Conservation (phyloP, 148 eudicot genomes). For the Diospyros lotus region DNA sequence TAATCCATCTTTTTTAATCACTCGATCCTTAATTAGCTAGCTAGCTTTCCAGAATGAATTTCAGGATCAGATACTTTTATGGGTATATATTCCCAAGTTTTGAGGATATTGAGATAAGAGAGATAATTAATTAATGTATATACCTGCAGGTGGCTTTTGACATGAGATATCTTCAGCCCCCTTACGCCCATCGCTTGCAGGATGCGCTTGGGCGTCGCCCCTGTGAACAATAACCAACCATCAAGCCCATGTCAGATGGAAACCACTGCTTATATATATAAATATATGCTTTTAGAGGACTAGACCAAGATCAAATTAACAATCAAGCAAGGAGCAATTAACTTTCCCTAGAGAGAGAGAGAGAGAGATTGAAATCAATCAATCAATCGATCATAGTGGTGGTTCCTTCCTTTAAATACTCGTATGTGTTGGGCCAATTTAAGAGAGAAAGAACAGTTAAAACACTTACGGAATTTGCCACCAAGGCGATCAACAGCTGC, state of each 20-base stretch:
- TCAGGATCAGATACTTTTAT: too few species aligned
- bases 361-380: not conserved
- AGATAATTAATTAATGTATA: too few species aligned
- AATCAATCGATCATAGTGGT: not conserved
- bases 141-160: slow-evolving; percentile 28
- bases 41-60: too few species aligned
- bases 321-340: not conserved
- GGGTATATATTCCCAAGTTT: too few species aligned
- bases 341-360: not conserved
- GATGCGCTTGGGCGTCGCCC: slow-evolving; percentile 22
- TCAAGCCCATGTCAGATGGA: too few species aligned
- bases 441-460: too few species aligned
- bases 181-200: slow-evolving; percentile 16
- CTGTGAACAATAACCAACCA: slow-evolving; percentile 1
- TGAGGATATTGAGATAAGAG: too few species aligned
- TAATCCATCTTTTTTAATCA: too few species aligned
- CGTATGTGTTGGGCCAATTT: too few species aligned
- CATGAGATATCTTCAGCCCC: slow-evolving; percentile 23
- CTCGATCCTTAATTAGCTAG: too few species aligned
- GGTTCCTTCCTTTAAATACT: not conserved
- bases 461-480: slow-evolving; percentile 11
- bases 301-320: too few species aligned
- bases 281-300: too few species aligned
- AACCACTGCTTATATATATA: not conserved
- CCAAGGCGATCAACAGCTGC: slow-evolving; percentile 14